These are phyloP conservation scores for Tuber microsphaerosporum DNA, from an alignment of 495 filamentous ascomycete species.

Conservation along the genomic window DNA sequence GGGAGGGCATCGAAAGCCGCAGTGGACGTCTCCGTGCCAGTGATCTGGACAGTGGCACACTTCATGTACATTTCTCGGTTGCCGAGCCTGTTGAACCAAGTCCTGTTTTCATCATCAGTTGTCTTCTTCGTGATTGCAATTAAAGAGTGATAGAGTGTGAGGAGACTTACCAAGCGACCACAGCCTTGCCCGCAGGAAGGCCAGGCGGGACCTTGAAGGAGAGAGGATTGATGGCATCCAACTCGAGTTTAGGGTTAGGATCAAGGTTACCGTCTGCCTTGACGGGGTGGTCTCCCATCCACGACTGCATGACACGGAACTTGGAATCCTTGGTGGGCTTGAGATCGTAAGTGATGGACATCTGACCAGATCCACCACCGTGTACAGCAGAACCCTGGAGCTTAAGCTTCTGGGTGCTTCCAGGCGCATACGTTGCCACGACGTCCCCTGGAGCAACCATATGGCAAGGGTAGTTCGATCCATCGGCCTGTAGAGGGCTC, in stretches of 20 bases:
- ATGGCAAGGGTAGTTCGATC: constrained; percentile 77
- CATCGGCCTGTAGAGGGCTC: constrained; percentile 56
- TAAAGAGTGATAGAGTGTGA: neutral
- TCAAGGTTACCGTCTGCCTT: constrained; percentile 51
- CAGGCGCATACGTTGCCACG: constrained; percentile 47
- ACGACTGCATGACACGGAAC: constrained; percentile 45
- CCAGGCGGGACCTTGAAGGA: constrained; percentile 53
- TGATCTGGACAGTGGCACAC: constrained; percentile 63
- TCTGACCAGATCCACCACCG: constrained; percentile 79
- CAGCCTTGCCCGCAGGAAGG: constrained; percentile 55
- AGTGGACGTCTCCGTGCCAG: constrained; percentile 44
- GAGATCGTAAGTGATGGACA: constrained; percentile 70
- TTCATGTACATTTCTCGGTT: constrained; percentile 96
- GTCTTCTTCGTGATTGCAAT: neutral
- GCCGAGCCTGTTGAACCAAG: constrained; percentile 85
- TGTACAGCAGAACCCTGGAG: constrained; percentile 64
- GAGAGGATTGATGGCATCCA: constrained; percentile 43
- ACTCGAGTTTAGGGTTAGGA: constrained; percentile 16
- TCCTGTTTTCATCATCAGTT: constrained; percentile 40
- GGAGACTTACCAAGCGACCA: constrained; percentile 57
- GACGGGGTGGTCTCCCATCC: constrained; percentile 76
- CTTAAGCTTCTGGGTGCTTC: constrained; percentile 49
- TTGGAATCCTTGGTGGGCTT: constrained; percentile 51
- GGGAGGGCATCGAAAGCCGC: constrained; percentile 51
- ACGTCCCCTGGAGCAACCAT: constrained; percentile 21